Evolutionary conservation across 106 monocot genomes (phyloP).

Genomic region (Allium cepa): DNA sequence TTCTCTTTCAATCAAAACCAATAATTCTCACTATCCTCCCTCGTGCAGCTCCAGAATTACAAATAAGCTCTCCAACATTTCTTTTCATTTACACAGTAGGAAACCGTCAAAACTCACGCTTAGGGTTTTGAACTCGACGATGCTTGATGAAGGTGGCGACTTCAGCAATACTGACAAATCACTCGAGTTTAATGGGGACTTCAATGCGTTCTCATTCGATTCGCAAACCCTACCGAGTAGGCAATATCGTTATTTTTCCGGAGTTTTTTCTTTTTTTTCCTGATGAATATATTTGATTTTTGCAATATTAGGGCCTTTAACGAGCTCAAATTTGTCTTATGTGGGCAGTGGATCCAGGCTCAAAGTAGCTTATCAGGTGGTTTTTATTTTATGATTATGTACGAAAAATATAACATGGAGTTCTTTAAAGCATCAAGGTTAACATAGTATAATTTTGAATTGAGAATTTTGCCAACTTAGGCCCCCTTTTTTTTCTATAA

Average conservation of each 20-base stretch:
- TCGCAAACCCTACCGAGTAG: conserved; percentile 24
- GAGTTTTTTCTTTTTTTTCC: background rate
- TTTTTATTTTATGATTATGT: too few relatives aligned
- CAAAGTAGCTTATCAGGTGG: conserved; percentile 47
- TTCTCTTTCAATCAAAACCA: background rate
- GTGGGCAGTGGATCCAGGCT: conserved; percentile 18
- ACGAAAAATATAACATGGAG: too few relatives aligned
- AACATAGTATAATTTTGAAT: too few relatives aligned
- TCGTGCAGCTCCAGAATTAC: background rate
- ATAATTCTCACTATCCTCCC: background rate
- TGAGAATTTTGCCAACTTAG: too few relatives aligned
- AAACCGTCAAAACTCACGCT: background rate
- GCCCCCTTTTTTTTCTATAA: background rate
- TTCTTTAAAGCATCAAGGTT: too few relatives aligned
- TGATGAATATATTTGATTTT: background rate
- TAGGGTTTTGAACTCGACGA: background rate
- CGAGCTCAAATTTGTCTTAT: conserved; percentile 17
- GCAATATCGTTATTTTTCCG: background rate
- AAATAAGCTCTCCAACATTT: background rate
- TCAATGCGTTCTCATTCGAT: conserved; percentile 2
- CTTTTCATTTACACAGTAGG: background rate
- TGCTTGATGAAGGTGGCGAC: background rate
- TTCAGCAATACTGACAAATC: background rate
- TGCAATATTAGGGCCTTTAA: conserved; percentile 19
- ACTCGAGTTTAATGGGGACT: background rate